Conservation (phyloP, 2,329 filamentous ascomycete species). For the Alternaria postmessia region DNA sequence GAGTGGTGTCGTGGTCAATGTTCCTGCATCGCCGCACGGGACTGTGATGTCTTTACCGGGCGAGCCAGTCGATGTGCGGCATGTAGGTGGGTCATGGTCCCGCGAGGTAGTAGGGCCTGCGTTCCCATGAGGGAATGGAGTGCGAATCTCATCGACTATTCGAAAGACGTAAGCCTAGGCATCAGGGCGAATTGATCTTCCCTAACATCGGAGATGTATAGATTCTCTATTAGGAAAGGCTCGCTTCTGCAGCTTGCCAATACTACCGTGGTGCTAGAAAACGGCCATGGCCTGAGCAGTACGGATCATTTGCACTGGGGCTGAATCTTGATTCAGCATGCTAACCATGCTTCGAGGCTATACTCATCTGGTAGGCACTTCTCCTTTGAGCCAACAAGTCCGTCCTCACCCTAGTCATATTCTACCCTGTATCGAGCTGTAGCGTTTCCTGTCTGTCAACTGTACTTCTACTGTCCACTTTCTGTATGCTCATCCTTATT, state of each 20-base stretch:
- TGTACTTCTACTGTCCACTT: constrained; percentile 45
- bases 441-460: constrained; percentile 39
- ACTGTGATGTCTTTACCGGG: constrained; percentile 41
- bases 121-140: constrained; percentile 52
- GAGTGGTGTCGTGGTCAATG: constrained; percentile 51
- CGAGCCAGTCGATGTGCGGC: constrained; percentile 41
- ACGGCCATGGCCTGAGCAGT: constrained; percentile 57
- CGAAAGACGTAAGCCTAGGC: constrained; percentile 47
- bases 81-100: constrained; percentile 30
- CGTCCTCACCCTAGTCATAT: constrained; percentile 40
- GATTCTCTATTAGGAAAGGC: constrained; percentile 52
- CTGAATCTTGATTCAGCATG: constrained; percentile 55
- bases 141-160: constrained; percentile 47
- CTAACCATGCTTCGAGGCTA: constrained; percentile 45
- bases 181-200: constrained; percentile 47
- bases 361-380: constrained; percentile 47
- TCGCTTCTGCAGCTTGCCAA: constrained; percentile 58
- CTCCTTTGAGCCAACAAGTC: constrained; percentile 53
- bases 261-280: constrained; percentile 56
- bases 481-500: constrained; percentile 38
- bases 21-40: constrained; percentile 54
- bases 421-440: constrained; percentile 49
- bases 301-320: constrained; percentile 54
- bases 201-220: constrained; percentile 54
- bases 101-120: constrained; percentile 33